phyloP scores from a whole-genome alignment of 2,329 filamentous ascomycete species.

The Gnomoniopsis sp. region DNA sequence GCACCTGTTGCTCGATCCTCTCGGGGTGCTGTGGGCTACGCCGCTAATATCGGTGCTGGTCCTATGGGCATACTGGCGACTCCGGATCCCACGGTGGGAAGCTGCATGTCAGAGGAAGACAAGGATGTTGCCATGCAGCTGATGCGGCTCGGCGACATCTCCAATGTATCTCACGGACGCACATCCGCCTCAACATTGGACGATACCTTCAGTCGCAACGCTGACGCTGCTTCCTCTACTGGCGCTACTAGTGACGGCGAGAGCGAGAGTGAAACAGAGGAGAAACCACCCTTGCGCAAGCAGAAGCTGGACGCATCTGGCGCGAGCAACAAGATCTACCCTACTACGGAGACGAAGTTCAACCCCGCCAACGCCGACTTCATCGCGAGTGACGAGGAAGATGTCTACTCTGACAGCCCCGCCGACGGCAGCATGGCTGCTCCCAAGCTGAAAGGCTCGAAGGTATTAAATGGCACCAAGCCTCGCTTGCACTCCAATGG shows the following conservation, averaged over 20 bases:
- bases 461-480: conserved; percentile 35
- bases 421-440: conserved; percentile 36
- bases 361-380: conserved; percentile 36
- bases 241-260: conserved; percentile 80
- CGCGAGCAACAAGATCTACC: conserved; percentile 43
- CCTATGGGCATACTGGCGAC: conserved; percentile 72
- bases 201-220: conserved; percentile 87
- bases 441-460: conserved; percentile 37
- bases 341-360: conserved; percentile 52
- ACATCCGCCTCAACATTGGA: conserved; percentile 92
- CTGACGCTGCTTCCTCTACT: conserved; percentile 79
- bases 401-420: conserved; percentile 46
- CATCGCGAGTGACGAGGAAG: conserved; percentile 57
- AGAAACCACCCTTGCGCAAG: conserved; percentile 55
- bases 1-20: conserved; percentile 60
- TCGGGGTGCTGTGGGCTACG: conserved; percentile 60
- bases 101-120: conserved; percentile 92
- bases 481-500: conserved; percentile 32
- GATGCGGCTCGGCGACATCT: conserved; percentile 92
- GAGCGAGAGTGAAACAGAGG: conserved; percentile 58
- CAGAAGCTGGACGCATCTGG: conserved; percentile 51
- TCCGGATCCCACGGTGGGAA: conserved; percentile 94
- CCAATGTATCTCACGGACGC: conserved; percentile 87
- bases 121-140: conserved; percentile 93
- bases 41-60: conserved; percentile 36